These are phyloP conservation scores for Rhizopus stolonifer DNA, from an alignment of 371 early-diverging fungal genomes.

Conservation along the genomic window DNA sequence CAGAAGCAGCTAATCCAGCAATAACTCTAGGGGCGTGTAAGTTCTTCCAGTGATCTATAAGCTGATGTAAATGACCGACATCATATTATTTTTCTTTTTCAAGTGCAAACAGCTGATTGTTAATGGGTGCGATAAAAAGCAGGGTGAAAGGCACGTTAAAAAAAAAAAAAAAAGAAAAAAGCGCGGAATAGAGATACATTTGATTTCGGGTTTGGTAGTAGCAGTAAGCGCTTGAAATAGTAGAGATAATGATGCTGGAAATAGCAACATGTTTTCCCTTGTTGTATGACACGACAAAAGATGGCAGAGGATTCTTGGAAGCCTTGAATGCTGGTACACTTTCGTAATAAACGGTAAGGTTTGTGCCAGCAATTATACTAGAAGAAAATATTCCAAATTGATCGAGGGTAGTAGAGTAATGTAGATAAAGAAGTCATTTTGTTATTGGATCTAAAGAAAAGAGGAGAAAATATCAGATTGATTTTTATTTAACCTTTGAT, in stretches of 20 bases:
- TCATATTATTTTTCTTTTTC: slow-evolving; percentile 11
- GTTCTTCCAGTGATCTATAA: slow-evolving; percentile 13
- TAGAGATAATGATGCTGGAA: slow-evolving; percentile 5
- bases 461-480: too few species aligned
- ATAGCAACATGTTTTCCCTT: slow-evolving; percentile 3
- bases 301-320: slow-evolving; percentile 16
- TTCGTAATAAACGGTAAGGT: slow-evolving; percentile 2
- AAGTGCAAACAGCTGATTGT: slow-evolving; percentile 24
- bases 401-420: slow-evolving; percentile 16
- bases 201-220: slow-evolving; percentile 15
- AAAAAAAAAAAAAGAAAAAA: slow-evolving; percentile 9
- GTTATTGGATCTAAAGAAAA: background rate
- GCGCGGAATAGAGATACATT: slow-evolving; percentile 5
- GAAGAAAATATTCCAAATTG: slow-evolving; percentile 15
- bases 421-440: slow-evolving; percentile 15
- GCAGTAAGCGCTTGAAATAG: slow-evolving; percentile 6
- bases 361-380: slow-evolving; percentile 17
- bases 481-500: too few species aligned
- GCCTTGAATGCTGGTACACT: slow-evolving; percentile 21
- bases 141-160: slow-evolving; percentile 12
- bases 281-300: slow-evolving; percentile 12
- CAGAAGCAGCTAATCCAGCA: slow-evolving; percentile 17
- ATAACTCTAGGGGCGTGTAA: slow-evolving; percentile 16
- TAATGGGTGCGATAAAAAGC: slow-evolving; percentile 17
- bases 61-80: slow-evolving; percentile 3